A percentile compares a stretch with the other conserved stretches of the same genome.
These are phyloP conservation scores for Beauveria sp. DNA, from an alignment of 2,329 filamentous ascomycete genomes.

Conservation along the genomic window DNA sequence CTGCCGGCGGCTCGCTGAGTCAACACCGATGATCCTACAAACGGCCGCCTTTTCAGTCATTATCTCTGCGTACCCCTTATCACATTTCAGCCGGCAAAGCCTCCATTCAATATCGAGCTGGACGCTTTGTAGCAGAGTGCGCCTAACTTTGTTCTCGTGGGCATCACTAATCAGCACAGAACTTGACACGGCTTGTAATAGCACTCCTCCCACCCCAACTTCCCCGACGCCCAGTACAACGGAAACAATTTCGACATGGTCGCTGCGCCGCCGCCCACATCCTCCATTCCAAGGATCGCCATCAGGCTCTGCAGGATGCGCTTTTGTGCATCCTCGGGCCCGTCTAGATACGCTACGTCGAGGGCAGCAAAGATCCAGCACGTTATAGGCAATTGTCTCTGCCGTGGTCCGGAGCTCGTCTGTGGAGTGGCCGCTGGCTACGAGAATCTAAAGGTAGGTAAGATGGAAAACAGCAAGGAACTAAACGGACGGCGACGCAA, in stretches of 20 bases:
- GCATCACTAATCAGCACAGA: background rate
- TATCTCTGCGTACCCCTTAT: too few relatives aligned
- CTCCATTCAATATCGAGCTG: too few relatives aligned
- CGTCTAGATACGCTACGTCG: background rate
- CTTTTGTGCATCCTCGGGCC: background rate
- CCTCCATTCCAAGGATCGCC: background rate
- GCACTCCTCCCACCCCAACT: background rate
- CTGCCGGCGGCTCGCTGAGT: too few relatives aligned
- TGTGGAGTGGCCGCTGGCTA: background rate
- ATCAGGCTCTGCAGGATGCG: background rate
- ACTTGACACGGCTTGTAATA: background rate
- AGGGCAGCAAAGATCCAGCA: background rate
- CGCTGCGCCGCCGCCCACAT: background rate
- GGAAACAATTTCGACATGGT: background rate
- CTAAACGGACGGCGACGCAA: background rate
- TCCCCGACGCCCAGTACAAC: background rate
- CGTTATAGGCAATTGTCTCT: background rate
- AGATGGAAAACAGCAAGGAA: background rate
- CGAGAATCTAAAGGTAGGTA: background rate
- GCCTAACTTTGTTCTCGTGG: too few relatives aligned
- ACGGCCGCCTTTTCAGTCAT: too few relatives aligned
- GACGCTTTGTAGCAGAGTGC: too few relatives aligned
- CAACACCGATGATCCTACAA: too few relatives aligned
- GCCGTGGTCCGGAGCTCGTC: background rate
- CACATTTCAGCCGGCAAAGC: too few relatives aligned